Conservation (phyloP, 2,329 filamentous ascomycete genomes). For the Paecilomyces niveus region DNA sequence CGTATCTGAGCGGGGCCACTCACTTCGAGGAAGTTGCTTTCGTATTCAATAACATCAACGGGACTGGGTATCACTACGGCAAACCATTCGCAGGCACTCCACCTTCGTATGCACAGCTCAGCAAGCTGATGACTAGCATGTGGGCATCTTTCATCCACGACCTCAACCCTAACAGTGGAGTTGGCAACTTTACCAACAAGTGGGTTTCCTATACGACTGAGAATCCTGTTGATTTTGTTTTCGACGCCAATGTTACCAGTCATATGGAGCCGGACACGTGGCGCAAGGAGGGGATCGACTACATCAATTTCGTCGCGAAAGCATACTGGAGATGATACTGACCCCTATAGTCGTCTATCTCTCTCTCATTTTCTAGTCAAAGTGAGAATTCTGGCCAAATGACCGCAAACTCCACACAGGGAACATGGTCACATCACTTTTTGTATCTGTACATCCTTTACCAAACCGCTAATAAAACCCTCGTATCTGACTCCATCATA, state of each 20-base stretch:
- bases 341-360: neutral
- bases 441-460: neutral
- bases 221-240: slow-evolving; percentile 42
- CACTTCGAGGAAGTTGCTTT: slow-evolving; percentile 53
- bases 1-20: slow-evolving; percentile 37
- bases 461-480: neutral
- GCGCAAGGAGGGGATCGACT: slow-evolving; percentile 28
- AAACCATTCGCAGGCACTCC: slow-evolving; percentile 34
- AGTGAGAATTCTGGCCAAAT: neutral
- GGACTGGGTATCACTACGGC: slow-evolving; percentile 38
- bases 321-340: slow-evolving; percentile 15
- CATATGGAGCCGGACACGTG: slow-evolving; percentile 41
- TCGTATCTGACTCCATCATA: neutral
- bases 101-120: slow-evolving; percentile 35
- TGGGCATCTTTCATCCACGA: slow-evolving; percentile 47
- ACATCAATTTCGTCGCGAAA: slow-evolving; percentile 20
- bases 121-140: slow-evolving; percentile 44
- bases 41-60: slow-evolving; percentile 48
- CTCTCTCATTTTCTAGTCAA: neutral
- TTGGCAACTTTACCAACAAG: slow-evolving; percentile 13
- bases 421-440: neutral
- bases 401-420: neutral
- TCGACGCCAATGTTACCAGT: slow-evolving; percentile 42
- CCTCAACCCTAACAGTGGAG: slow-evolving; percentile 37
- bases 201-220: slow-evolving; percentile 42